phyloP scores from a whole-genome alignment of 441 rosid species.

The Syzygium syzygioides region DNA sequence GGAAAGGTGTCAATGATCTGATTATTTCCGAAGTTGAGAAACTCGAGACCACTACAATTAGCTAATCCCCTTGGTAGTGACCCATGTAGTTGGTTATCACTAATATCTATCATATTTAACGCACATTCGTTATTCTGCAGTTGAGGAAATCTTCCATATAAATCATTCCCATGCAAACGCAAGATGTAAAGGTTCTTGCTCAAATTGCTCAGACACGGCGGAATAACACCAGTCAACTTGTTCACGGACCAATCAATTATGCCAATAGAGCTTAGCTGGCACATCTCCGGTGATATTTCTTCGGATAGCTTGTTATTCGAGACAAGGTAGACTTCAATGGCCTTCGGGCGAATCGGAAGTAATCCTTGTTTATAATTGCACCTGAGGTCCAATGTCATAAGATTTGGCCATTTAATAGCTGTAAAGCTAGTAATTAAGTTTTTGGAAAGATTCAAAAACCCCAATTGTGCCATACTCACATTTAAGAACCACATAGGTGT shows the following conservation, averaged over 20 bases:
- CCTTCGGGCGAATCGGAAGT: background rate
- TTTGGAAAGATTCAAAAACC: background rate
- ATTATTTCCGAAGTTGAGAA: background rate
- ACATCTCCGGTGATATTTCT: background rate
- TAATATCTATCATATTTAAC: fast-evolving
- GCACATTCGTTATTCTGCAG: fast-evolving
- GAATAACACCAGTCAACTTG: background rate
- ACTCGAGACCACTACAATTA: fast-evolving
- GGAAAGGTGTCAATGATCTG: background rate
- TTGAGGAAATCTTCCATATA: background rate
- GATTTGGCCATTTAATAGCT: fast-evolving
- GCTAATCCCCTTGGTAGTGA: background rate
- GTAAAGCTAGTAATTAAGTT: background rate
- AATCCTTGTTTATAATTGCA: background rate
- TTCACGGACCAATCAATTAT: background rate
- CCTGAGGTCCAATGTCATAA: fast-evolving
- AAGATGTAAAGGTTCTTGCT: fast-evolving
- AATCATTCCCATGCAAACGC: background rate
- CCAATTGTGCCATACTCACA: fast-evolving
- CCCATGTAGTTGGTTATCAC: background rate
- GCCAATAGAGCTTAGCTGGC: fast-evolving
- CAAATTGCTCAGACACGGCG: background rate
- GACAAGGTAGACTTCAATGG: fast-evolving
- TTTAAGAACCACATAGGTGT: background rate
- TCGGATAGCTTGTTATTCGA: background rate